Evolutionary conservation across 1,284 basidiomycete genomes (phyloP).

Genomic region (Tilletia walkeri): DNA sequence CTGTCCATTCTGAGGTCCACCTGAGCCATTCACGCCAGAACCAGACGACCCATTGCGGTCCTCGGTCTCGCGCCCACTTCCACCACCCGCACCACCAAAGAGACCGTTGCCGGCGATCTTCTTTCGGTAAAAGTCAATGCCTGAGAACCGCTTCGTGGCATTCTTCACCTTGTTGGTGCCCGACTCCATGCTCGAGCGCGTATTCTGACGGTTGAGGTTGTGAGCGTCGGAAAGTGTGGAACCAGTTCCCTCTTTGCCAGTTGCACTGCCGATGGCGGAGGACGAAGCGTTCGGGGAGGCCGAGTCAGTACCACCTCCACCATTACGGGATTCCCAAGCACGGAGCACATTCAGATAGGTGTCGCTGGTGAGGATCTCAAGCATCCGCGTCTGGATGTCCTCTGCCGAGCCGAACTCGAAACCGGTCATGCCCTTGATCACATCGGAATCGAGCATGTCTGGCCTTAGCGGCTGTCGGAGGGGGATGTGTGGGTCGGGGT

Average conservation of each 20-base stretch:
- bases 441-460: conserved; percentile 79
- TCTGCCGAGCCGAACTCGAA: conserved; percentile 92
- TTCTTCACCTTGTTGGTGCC: conserved; percentile 17
- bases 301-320: conserved; percentile 62
- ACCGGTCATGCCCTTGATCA: conserved; percentile 88
- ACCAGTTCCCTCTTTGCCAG: conserved; percentile 19
- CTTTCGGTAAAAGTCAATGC: conserved; percentile 89
- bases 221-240: not conserved
- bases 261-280: conserved; percentile 24
- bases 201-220: conserved; percentile 17
- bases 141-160: conserved; percentile 69
- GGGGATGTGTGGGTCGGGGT: conserved; percentile 75
- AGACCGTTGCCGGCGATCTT: conserved; percentile 65
- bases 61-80: not conserved
- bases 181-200: conserved; percentile 15
- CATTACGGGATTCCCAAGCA: conserved; percentile 70
- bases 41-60: conserved; percentile 23
- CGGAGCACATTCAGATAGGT: conserved; percentile 71
- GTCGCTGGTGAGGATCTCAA: conserved; percentile 75
- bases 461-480: conserved; percentile 81
- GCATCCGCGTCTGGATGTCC: conserved; percentile 74
- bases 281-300: conserved; percentile 23
- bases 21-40: conserved; percentile 6
- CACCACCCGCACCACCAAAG: conserved; percentile 30
- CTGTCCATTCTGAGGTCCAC: not conserved